Evolutionary conservation across 345 rosid genomes (phyloP), one percentile per base, ranked within the genome.

Genomic region (Eucalyptus pauciflora): DNA sequence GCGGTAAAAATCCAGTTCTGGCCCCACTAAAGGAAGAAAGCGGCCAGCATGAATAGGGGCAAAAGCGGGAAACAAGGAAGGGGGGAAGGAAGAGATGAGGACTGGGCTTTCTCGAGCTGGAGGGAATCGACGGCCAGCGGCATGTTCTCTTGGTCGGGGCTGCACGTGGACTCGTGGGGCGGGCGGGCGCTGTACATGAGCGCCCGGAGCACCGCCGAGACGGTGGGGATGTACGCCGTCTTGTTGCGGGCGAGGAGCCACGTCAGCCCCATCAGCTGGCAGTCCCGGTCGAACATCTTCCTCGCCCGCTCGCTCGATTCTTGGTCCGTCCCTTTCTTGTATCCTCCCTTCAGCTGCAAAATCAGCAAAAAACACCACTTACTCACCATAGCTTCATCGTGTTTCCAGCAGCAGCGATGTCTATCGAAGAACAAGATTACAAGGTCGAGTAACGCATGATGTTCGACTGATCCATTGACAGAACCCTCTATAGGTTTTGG

Each of bases 101-200:
- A 91, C 86, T 90, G 92, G 46, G 92, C 90, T 87, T 60, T 92
- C 54, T 94, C 94, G 79, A 98, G 93, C 94, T 97, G 98, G 13
- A 97, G 96, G 85, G 99, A 98, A 93, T 98, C 99, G 80, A 97
- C 99, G 60, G 99, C 99, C 87, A 98, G 92, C 6, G 99, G 99
- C 99, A 98, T 98, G 96, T 97, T 96, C 93, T 98, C 99, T 90
- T 97, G 99, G 93, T 97, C 99, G 24, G 99, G 99, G 90, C 99
- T 98, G 51, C 99, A 98, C 91, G 93, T 95, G 87, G 96, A 93
- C 89, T 94, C 93, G 89, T 93, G 97, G 27, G 96, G 95, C 33
- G 97, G 96, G 93, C 95, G 96, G 20, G 98, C 91, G 80, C 96
- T 98, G 92, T 97, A 97, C 99, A 98, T 96, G 43, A 97, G 92